phyloP scores from a whole-genome alignment of 1,139 yeast genomes.

The Nakaseomyces bracarensis region DNA sequence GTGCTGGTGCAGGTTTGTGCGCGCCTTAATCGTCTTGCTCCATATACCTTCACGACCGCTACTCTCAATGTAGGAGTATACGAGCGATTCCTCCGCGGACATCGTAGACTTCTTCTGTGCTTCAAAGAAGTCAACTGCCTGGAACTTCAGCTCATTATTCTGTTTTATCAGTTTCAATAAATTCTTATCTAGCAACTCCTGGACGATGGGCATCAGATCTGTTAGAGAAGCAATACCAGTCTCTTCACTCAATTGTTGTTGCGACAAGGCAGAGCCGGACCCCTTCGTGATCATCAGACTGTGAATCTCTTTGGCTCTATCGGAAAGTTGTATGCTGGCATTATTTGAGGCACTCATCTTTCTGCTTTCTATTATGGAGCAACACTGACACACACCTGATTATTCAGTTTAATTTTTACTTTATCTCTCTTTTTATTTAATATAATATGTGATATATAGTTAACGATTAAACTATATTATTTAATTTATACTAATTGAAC shows the following conservation, averaged over 20 bases:
- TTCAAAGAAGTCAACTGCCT: conserved; percentile 58
- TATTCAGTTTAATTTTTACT: neutral
- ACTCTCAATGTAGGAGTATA: conserved; percentile 84
- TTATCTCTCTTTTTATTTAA: no score
- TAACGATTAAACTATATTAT: no score
- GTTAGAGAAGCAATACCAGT: conserved; percentile 33
- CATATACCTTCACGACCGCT: conserved; percentile 93
- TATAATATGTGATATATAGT: no score
- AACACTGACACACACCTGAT: neutral
- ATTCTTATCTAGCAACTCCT: conserved; percentile 56
- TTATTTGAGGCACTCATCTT: conserved; percentile 6
- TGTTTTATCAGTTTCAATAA: conserved; percentile 59
- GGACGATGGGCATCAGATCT: conserved; percentile 53
- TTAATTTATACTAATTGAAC: no score
- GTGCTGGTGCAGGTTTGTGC: conserved; percentile 87
- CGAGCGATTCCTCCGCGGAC: conserved; percentile 84
- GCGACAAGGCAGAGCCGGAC: conserved; percentile 43
- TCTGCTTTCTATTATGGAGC: no score
- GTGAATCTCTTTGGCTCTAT: conserved; percentile 50
- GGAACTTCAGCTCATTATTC: conserved; percentile 62
- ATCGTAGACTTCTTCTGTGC: conserved; percentile 66
- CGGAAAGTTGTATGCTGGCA: conserved; percentile 32
- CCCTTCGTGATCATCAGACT: conserved; percentile 48
- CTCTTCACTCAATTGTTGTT: conserved; percentile 48
- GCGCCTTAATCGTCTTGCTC: conserved; percentile 88